Evolutionary conservation across 2,329 filamentous ascomycete species (phyloP).

Genomic region (Ophiostoma sp.): DNA sequence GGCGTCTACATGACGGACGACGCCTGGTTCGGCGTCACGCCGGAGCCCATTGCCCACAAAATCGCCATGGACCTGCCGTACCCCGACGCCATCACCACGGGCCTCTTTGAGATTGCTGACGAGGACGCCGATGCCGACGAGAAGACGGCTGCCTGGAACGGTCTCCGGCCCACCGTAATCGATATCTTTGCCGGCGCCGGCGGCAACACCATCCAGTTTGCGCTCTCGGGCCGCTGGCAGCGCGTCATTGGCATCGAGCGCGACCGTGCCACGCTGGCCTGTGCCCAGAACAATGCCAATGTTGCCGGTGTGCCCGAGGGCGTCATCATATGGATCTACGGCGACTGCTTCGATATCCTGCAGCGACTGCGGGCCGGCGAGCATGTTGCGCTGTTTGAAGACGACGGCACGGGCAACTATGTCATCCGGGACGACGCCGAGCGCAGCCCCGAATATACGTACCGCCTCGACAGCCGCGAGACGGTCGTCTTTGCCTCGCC

Average conservation of each 20-base stretch:
- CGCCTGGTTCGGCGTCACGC: conserved; percentile 95
- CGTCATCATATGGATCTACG: conserved; percentile 76
- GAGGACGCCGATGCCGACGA: too few relatives aligned
- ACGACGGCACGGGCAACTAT: conserved; percentile 30
- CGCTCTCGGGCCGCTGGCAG: conserved; percentile 70
- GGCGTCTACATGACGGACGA: conserved; percentile 88
- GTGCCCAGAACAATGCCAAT: conserved; percentile 85
- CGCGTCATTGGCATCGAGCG: conserved; percentile 85
- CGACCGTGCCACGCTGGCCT: conserved; percentile 71
- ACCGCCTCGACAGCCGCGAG: conserved; percentile 39
- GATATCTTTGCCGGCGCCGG: conserved; percentile 90
- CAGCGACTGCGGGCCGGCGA: conserved; percentile 20
- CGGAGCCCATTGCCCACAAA: conserved; percentile 80
- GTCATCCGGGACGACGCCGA: conserved; percentile 23
- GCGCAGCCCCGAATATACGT: neutral
- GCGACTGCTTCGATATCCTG: conserved; percentile 77
- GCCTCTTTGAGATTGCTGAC: neutral
- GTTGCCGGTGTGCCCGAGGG: conserved; percentile 71
- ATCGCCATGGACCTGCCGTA: conserved; percentile 67
- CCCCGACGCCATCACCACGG: conserved; percentile 38
- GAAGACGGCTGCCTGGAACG: neutral
- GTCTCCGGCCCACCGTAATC: conserved; percentile 53
- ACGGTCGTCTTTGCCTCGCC: conserved; percentile 54
- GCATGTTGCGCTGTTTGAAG: conserved; percentile 18
- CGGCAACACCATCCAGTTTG: conserved; percentile 93